Base-by-base conservation (phyloP, 2,329 filamentous ascomycete species). In the Colletotrichum abscissum region DNA sequence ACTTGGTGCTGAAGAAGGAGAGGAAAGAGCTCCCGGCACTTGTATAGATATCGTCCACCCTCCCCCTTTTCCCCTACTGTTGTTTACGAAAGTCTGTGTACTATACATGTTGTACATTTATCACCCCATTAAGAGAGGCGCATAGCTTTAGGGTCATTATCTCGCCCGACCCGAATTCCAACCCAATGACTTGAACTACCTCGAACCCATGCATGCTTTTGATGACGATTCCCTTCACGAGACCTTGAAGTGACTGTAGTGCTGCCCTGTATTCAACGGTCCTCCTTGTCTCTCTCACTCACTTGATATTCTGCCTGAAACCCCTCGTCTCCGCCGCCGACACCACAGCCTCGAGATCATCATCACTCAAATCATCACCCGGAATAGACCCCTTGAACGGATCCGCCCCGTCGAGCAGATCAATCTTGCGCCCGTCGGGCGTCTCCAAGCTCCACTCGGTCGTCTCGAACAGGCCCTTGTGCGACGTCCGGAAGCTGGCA, bases 381-480 rank as follows among this genome's bases (percentile, higher is more conserved):
- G 85, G 80, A 64, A 88, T 82, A 19, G 42, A 49, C 19, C 83
- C 87, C 78, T 81, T 84, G 80, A 97, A 95, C 55, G 94, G 93
- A 86, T 97, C 88, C 72, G 84, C 86, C 5, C 88, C 90, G 77
- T 94, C 91, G 75, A 98, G 87, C 81, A 99, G 83, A 80, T 97
- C 92, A 76, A 98, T 83, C 80, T 83, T 86, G 56, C 76, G 77
- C 54, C 89, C 88, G 76, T 92, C 90, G 64, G 86, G 86, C 75
- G 90, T 91, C 81, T 92, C 91, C 78, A 99, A 85, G 80, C 92
- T 97, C 95, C 96, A 99, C 86, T 95, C 94, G 70, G 92, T 90
- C 46, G 97, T 99, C 85, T 95, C 92, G 83, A 98, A 98, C 86
- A 90, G 83, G 49, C 86, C 87, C 78, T 89, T 89, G 70, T 86